Conservation (phyloP, 345 rosid genomes). For the Psidium guajava region DNA sequence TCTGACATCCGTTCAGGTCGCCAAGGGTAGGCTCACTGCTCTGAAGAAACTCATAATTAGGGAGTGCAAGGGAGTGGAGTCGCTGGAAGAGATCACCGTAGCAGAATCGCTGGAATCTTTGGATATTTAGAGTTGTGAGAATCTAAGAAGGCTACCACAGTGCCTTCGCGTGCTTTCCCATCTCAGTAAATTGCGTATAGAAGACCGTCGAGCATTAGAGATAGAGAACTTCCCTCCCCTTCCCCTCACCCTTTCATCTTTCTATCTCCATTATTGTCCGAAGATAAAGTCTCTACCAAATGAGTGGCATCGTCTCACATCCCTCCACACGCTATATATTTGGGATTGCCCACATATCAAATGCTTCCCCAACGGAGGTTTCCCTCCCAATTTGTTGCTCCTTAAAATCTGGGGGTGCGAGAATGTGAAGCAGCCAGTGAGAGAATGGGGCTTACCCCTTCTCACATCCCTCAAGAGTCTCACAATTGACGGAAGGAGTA, state of each 20-base stretch:
- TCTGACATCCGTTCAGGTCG: too few relatives aligned
- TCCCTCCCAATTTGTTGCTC: not conserved
- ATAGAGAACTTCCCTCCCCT: not conserved
- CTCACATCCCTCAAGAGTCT: not conserved
- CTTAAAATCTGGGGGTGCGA: accelerated
- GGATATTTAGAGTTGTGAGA: accelerated
- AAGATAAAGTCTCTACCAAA: not conserved
- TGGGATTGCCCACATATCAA: accelerated
- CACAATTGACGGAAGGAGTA: accelerated
- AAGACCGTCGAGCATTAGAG: not conserved
- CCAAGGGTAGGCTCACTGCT: too few relatives aligned
- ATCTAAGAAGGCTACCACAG: not conserved
- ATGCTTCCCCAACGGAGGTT: not conserved
- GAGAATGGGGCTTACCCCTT: not conserved
- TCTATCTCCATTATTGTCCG: accelerated
- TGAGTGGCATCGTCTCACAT: not conserved
- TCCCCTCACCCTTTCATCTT: not conserved
- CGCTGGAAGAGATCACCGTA: not conserved
- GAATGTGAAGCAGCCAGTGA: not conserved
- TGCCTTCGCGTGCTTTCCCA: not conserved
- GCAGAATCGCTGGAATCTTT: not conserved
- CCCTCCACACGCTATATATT: accelerated
- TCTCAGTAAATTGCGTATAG: not conserved
- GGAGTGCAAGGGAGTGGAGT: not conserved
- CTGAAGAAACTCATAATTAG: accelerated